A percentile compares a stretch with the other conserved stretches of the same genome.
Conservation (phyloP, 352 stramenopile genomes). For the Phytopythium vexans region DNA sequence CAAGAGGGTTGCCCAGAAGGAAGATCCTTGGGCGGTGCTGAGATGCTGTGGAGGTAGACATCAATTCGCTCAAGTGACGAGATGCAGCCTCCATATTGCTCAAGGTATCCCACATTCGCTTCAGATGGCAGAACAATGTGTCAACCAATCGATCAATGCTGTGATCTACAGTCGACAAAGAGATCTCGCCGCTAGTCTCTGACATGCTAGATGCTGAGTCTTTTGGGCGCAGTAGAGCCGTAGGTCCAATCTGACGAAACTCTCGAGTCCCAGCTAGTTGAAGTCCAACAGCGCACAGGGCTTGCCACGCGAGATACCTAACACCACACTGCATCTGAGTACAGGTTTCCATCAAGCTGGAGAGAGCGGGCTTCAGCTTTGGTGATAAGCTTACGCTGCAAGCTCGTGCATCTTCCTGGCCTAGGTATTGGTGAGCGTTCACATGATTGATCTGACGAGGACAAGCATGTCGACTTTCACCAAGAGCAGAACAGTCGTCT, state of each 20-base stretch:
- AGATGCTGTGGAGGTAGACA: too few relatives aligned
- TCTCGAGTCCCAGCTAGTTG: constrained; percentile 23
- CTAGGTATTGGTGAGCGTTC: too few relatives aligned
- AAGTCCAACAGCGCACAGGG: constrained; percentile 25
- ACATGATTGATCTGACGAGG: too few relatives aligned
- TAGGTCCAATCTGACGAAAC: constrained; percentile 10
- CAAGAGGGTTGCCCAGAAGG: constrained; percentile 16
- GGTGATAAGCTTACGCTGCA: constrained; percentile 1
- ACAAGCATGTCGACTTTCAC: too few relatives aligned
- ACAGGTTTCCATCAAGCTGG: too few relatives aligned
- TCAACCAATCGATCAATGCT: constrained; percentile 39
- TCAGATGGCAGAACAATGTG: constrained; percentile 30
- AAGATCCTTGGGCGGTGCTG: constrained; percentile 3
- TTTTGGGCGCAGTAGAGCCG: constrained; percentile 10
- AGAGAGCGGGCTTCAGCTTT: constrained; percentile 12
- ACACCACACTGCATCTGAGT: not conserved
- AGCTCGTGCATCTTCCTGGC: too few relatives aligned
- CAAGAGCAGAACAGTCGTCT: not conserved
- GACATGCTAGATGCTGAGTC: constrained; percentile 36
- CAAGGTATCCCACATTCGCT: constrained; percentile 7
- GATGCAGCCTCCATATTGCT: not conserved
- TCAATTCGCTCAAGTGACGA: not conserved
- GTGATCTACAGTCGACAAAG: constrained; percentile 28
- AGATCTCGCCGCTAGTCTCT: constrained; percentile 5
- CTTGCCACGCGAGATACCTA: constrained; percentile 27